Base-by-base conservation (phyloP, 2,329 filamentous ascomycete species). In the Fusarium incarnatum region DNA sequence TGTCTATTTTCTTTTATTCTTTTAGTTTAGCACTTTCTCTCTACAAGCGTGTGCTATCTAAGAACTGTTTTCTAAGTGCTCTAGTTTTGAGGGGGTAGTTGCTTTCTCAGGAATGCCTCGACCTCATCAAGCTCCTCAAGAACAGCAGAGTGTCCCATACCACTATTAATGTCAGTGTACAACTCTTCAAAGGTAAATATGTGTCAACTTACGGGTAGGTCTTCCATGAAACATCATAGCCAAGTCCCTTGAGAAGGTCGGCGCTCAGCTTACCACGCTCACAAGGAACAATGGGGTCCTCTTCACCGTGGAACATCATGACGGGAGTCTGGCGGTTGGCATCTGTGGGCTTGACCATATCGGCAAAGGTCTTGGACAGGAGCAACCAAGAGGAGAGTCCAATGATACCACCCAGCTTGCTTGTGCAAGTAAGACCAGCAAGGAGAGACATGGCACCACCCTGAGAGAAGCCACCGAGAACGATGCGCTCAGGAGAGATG, bases 401-500 rank as follows among this genome's bases (percentile, higher is more conserved):
- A 68, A 98, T 91, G 69, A 98, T 92, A 68, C 94, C 95, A n/a
- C 89, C 95, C 18, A 98, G 84, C 81, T 93, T 94, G 73, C 88
- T 85, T 63, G 83, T 81, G 71, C 84, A 87, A 7, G 94, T 97
- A 44, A 97, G 81, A 8, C 93, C 94, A 0, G 92, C 86, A 76
- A 98, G 89, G 41, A 98, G 81, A 22, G 93, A 89, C 85, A 98
- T 94, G 60, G 94, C 94, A 55, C 93, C 95, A 63, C 95, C 95
- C 81, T 98, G 89, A 25, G 89, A 92, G 84, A 95, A 96, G 42
- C 93, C 92, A 34, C 93, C 95, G 9, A 98, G 82, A 20, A 98
- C 88, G 76, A 99, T 94, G 56, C 94, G 91, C 62, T 92, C 89
- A 1, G 93, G 85, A 1, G 93, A 88, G 72, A 98, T 96, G 64